Base-by-base conservation (phyloP, 2,329 filamentous ascomycete genomes). In the Claviceps capensis region DNA sequence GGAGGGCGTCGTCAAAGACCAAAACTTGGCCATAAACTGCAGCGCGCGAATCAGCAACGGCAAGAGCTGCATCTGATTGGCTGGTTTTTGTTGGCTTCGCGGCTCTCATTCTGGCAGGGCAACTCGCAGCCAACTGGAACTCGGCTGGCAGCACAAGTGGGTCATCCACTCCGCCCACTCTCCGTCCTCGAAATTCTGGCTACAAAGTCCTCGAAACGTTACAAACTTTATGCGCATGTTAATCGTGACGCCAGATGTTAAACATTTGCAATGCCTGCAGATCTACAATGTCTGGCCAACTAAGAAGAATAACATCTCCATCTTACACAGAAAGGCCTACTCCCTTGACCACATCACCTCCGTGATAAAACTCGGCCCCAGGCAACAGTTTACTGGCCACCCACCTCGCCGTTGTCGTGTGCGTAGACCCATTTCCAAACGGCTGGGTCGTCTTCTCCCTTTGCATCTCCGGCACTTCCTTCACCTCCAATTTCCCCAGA, bases 361-460 rank as follows among this genome's bases (percentile, higher is more conserved):
- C 69, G 53, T 76, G 70, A 54, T 71, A 77, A 69, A 77, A 81
- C 50, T 66, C 63, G 1, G 73, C 66, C 1, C 56, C 56, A 0
- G 76, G 73, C 17, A 82, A 55, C 40, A 83, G 55, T 59, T 77
- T 65, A 34, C 72, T 69, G 1, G 69, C 69, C 22, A 83, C 75
- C 78, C 79, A 83, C 55, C 79, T 69, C 14, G 76, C 79, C n/a
- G 80, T 83, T 43, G 70, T 72, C 0, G 79, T 71, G 56, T 83
- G 79, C 55, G 68, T 65, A 47, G 72, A 77, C 0, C 79, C 79
- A 51, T 78, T 67, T 0, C 79, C 78, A 58, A 81, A 80, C 0
- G 78, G 77, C 52, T 69, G 65, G 14, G 67, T 57, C 2, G 66
- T 67, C 56, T 69, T 72, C 54, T 81, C 76, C 49, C 62, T 70